Percentiles rank a stretch among this genome's conserved stretches.
phyloP scores from a whole-genome alignment of 164 flowering plant genomes.

The Brasenia schreberi region DNA sequence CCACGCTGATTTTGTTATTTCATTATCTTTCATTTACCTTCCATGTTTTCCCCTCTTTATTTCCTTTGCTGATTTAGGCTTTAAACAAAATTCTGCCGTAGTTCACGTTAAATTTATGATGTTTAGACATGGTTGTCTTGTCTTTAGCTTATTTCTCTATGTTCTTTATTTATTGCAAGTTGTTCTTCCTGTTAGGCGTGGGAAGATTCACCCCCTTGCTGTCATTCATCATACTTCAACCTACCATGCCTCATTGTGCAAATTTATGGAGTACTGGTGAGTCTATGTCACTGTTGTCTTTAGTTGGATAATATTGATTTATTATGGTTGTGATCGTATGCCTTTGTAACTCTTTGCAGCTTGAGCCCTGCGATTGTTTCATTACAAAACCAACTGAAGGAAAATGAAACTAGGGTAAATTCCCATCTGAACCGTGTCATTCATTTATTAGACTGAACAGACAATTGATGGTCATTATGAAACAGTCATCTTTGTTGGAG shows the following conservation, averaged over 20 bases:
- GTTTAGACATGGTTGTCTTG: not conserved
- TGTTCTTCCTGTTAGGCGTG: constrained; percentile 29
- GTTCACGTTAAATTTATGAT: no score
- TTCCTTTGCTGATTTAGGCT: not conserved
- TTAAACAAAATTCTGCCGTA: no score
- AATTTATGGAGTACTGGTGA: constrained; percentile 90
- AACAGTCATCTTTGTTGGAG: constrained; percentile 49
- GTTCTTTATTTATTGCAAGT: not conserved
- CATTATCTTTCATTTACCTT: no score
- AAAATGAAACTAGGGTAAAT: constrained; percentile 78
- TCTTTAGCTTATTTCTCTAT: not conserved
- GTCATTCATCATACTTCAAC: constrained; percentile 89
- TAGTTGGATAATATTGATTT: not conserved
- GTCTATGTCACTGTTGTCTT: not conserved
- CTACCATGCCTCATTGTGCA: constrained; percentile 97
- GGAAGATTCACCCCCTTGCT: constrained; percentile 80
- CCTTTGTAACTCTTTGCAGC: constrained; percentile 30
- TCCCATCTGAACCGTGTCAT: not conserved
- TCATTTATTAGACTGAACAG: not conserved
- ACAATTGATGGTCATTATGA: not conserved
- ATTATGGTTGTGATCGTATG: not conserved
- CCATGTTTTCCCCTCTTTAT: no score
- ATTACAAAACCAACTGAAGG: constrained; percentile 67
- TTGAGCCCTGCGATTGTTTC: constrained; percentile 80
- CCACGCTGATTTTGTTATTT: not conserved